Conservation (phyloP, 441 rosid species). For the Hura crepitans region DNA sequence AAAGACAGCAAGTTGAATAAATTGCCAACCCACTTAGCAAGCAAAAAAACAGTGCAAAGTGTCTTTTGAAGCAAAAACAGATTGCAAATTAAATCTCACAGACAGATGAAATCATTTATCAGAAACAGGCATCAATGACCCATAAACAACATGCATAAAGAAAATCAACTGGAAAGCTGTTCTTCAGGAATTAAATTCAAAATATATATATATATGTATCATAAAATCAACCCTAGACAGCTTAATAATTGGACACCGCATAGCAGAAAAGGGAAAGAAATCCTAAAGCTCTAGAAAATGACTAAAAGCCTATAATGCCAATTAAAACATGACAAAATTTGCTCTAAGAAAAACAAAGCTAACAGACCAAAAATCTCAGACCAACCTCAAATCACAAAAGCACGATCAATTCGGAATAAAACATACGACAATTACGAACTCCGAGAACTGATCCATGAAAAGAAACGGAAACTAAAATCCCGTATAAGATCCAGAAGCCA, state of each 20-base stretch:
- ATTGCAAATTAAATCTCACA: too few species aligned
- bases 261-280: background rate
- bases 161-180: too few species aligned
- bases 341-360: background rate
- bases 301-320: background rate
- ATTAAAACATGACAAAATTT: background rate
- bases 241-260: too few species aligned
- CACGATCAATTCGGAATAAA: background rate
- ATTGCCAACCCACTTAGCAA: too few species aligned
- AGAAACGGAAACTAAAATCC: conserved; percentile 12
- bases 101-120: too few species aligned
- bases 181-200: background rate
- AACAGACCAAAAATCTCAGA: too few species aligned
- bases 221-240: background rate
- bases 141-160: background rate
- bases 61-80: too few species aligned
- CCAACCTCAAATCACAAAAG: background rate
- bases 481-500: conserved; percentile 13
- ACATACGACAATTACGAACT: background rate
- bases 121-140: background rate
- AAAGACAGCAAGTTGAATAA: too few species aligned
- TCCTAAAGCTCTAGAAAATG: background rate
- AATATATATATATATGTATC: background rate
- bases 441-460: conserved; percentile 8
- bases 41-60: too few species aligned